Conservation (phyloP, 2,329 filamentous ascomycete species). For the Chaetothyriales sp. region DNA sequence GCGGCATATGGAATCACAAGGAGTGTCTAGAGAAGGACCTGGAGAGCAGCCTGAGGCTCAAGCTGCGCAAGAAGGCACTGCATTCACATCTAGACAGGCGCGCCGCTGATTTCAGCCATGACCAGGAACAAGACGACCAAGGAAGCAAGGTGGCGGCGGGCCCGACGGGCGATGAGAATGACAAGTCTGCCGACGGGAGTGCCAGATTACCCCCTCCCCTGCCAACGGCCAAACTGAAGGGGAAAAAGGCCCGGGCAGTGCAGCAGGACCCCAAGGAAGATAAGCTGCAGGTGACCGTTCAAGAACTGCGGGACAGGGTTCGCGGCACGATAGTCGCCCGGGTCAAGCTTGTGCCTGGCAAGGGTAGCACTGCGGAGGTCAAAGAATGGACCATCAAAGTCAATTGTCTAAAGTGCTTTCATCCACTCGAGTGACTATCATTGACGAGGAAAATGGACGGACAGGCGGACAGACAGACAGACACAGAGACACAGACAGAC, state of each 20-base stretch:
- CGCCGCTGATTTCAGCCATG: conserved; percentile 2
- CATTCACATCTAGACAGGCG: neutral
- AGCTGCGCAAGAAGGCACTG: neutral
- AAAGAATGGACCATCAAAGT: conserved; percentile 27
- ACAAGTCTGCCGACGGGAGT: conserved; percentile 1
- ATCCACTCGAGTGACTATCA: conserved; percentile 6
- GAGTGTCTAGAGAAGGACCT: conserved; percentile 36
- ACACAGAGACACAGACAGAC: no score
- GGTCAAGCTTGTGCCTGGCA: conserved; percentile 5
- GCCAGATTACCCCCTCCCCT: neutral
- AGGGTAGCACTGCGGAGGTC: conserved; percentile 17
- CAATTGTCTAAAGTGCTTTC: conserved; percentile 25
- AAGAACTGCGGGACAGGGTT: conserved; percentile 2
- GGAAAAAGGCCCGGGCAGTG: conserved; percentile 2
- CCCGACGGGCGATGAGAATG: conserved; percentile 1
- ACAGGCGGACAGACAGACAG: no score
- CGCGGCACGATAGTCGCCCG: conserved; percentile 6
- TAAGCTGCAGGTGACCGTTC: conserved; percentile 10
- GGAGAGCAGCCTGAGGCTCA: conserved; percentile 3
- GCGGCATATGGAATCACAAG: conserved; percentile 48
- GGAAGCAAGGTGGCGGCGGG: neutral
- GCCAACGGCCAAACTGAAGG: neutral
- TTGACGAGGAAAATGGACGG: no score
- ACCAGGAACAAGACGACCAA: conserved; percentile 4
- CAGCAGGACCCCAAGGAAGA: conserved; percentile 5